Evolutionary conservation across 129 eudicot genomes (phyloP).

Genomic region (Flaveria bidentis): DNA sequence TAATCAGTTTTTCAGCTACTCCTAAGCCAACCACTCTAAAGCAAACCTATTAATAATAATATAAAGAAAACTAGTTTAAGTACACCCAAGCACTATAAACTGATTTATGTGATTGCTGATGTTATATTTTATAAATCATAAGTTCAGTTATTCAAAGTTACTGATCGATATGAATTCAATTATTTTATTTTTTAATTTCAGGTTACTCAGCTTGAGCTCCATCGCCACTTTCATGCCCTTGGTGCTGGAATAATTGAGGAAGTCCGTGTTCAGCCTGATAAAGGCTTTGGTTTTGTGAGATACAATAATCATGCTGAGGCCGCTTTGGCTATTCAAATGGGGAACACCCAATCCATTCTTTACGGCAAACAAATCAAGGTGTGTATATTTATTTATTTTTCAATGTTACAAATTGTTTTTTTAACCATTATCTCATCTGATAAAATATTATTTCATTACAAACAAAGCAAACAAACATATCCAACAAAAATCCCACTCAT

Average conservation of each 20-base stretch:
- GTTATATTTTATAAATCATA: not conserved
- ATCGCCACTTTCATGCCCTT: conserved; percentile 85
- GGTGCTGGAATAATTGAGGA: conserved; percentile 94
- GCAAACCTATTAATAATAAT: not conserved
- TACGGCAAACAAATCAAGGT: conserved; percentile 87
- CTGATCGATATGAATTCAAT: conserved; percentile 5
- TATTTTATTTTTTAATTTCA: conserved; percentile 26
- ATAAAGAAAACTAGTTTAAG: not conserved
- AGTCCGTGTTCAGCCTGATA: conserved; percentile 93
- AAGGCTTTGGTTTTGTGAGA: conserved; percentile 97
- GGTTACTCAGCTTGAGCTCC: conserved; percentile 90
- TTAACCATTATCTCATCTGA: not conserved
- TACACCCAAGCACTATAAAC: not conserved
- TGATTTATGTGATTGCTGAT: not conserved
- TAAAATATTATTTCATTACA: not conserved
- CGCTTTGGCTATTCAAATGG: conserved; percentile 84
- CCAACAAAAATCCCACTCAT: too few species aligned
- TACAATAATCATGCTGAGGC: conserved; percentile 90
- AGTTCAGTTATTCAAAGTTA: not conserved
- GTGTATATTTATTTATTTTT: not conserved
- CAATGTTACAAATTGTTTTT: not conserved
- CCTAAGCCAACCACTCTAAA: not conserved
- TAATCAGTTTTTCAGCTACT: not conserved
- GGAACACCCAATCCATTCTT: conserved; percentile 73
- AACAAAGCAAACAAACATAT: too few species aligned